Percentiles rank a stretch among this genome's conserved stretches.
phyloP scores from a whole-genome alignment of 257 asterid genomes.

The Leonotis leonurus region DNA sequence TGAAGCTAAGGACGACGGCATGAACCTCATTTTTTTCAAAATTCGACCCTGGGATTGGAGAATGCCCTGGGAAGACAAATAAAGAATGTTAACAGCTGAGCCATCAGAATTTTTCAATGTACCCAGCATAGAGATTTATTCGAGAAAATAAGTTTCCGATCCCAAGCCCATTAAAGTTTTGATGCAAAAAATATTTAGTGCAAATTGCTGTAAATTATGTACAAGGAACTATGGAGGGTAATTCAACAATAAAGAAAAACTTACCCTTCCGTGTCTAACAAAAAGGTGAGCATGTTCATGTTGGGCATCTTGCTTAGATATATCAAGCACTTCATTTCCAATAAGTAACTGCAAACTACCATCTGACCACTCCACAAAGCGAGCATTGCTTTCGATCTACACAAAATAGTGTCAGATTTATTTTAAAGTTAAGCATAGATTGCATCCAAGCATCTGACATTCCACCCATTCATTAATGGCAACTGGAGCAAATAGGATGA shows the following conservation, averaged over 20 bases:
- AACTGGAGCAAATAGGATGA: neutral
- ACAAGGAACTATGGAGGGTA: neutral
- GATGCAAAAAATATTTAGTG: neutral
- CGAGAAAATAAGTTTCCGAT: neutral
- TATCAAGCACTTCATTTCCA: constrained; percentile 98
- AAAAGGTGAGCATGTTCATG: constrained; percentile 96
- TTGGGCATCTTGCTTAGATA: constrained; percentile 86
- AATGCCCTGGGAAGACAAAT: constrained; percentile 54
- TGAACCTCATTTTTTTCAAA: constrained; percentile 80
- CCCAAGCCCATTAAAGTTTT: neutral
- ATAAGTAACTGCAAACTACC: constrained; percentile 89
- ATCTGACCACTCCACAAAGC: constrained; percentile 99
- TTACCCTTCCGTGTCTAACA: constrained; percentile 87
- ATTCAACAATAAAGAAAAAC: neutral
- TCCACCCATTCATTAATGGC: too few species aligned
- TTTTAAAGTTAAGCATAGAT: neutral
- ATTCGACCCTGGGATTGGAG: constrained; percentile 97
- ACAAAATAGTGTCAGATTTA: constrained; percentile 5
- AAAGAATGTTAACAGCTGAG: constrained; percentile 7
- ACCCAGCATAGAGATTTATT: neutral
- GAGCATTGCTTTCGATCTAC: constrained; percentile 95
- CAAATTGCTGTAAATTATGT: neutral
- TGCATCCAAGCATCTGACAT: neutral
- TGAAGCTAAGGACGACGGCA: constrained; percentile 94
- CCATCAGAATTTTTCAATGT: neutral